Base-by-base conservation (phyloP, 257 asterid species). In the Haberlea rhodopensis region DNA sequence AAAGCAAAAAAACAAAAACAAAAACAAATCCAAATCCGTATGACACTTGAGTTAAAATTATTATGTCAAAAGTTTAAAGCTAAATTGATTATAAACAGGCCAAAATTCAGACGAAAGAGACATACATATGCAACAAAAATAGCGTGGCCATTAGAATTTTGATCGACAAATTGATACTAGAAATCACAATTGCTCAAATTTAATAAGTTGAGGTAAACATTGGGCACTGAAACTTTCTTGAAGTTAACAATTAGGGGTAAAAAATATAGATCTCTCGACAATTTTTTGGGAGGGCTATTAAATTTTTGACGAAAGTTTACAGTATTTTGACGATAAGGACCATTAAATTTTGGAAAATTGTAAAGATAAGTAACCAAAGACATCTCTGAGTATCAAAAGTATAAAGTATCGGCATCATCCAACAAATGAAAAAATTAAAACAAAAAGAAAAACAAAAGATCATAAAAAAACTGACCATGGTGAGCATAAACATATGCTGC, bases 401-500 rank as follows among this genome's bases (percentile, higher is more conserved):
- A 43, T 43, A 16, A 43, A 20, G 20, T 3, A 15, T 15, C 51
- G 5, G 51, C 2, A n/a, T n/a, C n/a, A n/a, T n/a, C n/a, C n/a
- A n/a, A n/a, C 23, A 60, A 22, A 60, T 6, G 53, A 16, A 6
- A 37, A 5, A 60, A 13, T 20, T 20, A 21, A n/a, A 19, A 34
- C 20, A 34, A 20, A 20, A 25, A 53, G 3, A 60, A 57, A 21
- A 5, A 32, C 22, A 63, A 28, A 62, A 1, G 34, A 29, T 0
- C 1, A 20, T 18, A 15, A 25, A 65, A 37, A 37, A 16, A 21
- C 86, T 66, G 21, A 92, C 99, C 99, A 75, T 89, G 99, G 67
- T 92, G 99, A 21, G 99, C 89, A 73, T 89, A 92, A 21, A 87
- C 66, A 60, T 89, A 92, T 57, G 95, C 94, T 16, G 87, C 34